Base-by-base conservation (phyloP, 2,329 filamentous ascomycete species). In the Tolypocladium endophyticum region DNA sequence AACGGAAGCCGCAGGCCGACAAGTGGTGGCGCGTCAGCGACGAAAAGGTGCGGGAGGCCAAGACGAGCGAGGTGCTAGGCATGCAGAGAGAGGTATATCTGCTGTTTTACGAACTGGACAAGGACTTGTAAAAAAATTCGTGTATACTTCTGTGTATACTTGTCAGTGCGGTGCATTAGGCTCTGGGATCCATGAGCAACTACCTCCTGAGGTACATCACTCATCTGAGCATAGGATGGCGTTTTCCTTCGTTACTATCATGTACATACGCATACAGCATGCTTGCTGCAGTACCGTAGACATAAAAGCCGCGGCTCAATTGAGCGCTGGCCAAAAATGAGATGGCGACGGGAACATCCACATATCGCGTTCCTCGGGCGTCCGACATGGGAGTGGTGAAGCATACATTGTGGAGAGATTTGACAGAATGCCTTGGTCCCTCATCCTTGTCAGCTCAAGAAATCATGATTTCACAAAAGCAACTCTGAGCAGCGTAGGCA, bases 21-120 rank as follows among this genome's bases (percentile, higher is more conserved):
- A 86, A 73, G 64, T 99, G 94, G 94, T 99, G 94, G 94, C 86
- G 94, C 41, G 96, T 99, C 65, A 97, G 92, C 64, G 94, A 99
- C 71, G 94, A 99, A 65, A 96, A 95, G 74, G 85, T 97, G 68
- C 94, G 93, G 70, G 93, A 97, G 74, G 88, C 91, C 65, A 96
- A 92, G 78, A 97, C 92, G 7, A 85, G 82, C 59, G 94, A 99
- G 66, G 91, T 99, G 8, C 73, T 99, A 60, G 85, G 86, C 9
- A 96, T 97, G 92, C 92, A 97, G 74, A 88, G 87, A 68, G 94
- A 99, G 74, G 93, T 97, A 0, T 99, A 99, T 72, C 77, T 99
- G 70, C 74, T 99, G 57, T 99, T 99, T 73, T 99, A 99, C 74
- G 93, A 97, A 77, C 77, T 96, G 67, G 89, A 93, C 64, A 79